phyloP scores from a whole-genome alignment of 1,139 yeast genomes.

The Diutina ranongensis region DNA sequence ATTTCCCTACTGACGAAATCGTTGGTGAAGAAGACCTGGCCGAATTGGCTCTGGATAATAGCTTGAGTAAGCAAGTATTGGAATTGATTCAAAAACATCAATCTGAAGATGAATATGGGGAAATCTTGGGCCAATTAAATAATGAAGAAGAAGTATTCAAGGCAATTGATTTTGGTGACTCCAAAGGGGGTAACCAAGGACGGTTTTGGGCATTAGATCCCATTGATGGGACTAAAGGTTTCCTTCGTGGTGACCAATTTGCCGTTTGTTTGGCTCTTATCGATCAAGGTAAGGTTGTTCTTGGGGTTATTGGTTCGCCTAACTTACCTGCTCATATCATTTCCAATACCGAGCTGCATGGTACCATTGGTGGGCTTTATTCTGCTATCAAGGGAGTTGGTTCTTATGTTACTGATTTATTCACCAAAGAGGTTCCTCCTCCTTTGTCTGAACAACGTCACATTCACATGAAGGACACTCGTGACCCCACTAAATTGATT shows the following conservation, averaged over 20 bases:
- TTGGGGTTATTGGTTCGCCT: constrained; percentile 96
- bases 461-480: constrained; percentile 32
- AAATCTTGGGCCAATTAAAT: constrained; percentile 29
- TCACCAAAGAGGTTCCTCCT: constrained; percentile 18
- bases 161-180: constrained; percentile 69
- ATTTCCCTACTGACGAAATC: constrained; percentile 74
- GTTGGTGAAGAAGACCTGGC: constrained; percentile 93
- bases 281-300: constrained; percentile 70
- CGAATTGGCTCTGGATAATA: constrained; percentile 36
- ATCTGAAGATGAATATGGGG: constrained; percentile 14
- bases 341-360: constrained; percentile 23
- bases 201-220: constrained; percentile 98
- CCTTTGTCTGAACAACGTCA: constrained; percentile 28
- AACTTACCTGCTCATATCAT: constrained; percentile 39
- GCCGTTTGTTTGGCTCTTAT: constrained; percentile 91
- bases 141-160: constrained; percentile 41
- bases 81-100: constrained; percentile 39
- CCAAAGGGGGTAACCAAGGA: constrained; percentile 65
- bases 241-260: constrained; percentile 89
- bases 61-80: constrained; percentile 34
- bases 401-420: constrained; percentile 44
- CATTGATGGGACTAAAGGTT: constrained; percentile 96
- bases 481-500: constrained; percentile 37
- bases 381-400: constrained; percentile 71
- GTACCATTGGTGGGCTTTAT: constrained; percentile 55